phyloP scores from a whole-genome alignment of 163 green algal species.

The Volvox carteri region DNA sequence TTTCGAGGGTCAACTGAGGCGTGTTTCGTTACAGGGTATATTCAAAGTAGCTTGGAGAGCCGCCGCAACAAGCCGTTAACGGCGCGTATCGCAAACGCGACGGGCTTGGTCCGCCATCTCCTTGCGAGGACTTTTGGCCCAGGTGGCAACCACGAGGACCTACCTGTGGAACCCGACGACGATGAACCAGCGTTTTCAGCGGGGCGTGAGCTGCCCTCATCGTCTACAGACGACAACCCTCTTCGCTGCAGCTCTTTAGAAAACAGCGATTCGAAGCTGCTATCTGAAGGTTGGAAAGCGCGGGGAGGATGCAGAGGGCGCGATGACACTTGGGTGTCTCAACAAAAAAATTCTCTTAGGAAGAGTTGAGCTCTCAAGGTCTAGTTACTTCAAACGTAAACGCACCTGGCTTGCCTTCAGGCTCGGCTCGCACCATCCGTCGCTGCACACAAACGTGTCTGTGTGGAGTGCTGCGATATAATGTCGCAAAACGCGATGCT shows the following conservation, averaged over 20 bases:
- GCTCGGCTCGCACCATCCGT: slow-evolving; percentile 5
- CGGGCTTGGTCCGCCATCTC: too few relatives aligned
- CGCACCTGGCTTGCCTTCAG: slow-evolving; percentile 43
- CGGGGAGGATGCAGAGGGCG: background rate
- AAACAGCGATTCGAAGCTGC: slow-evolving; percentile 55
- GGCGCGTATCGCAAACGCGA: too few relatives aligned
- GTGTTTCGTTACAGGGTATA: too few relatives aligned
- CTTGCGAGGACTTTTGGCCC: too few relatives aligned
- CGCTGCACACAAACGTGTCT: background rate
- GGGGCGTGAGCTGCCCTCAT: background rate
- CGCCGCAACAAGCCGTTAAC: too few relatives aligned
- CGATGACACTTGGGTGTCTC: too few relatives aligned
- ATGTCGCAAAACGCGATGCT: background rate
- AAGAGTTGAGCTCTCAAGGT: too few relatives aligned
- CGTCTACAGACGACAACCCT: slow-evolving; percentile 38
- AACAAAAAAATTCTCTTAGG: too few relatives aligned
- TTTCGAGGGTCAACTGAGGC: too few relatives aligned
- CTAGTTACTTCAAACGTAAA: too few relatives aligned
- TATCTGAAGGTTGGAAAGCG: background rate
- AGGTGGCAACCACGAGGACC: too few relatives aligned
- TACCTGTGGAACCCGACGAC: background rate
- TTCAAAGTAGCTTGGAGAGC: too few relatives aligned
- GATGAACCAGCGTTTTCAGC: background rate
- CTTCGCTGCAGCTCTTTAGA: slow-evolving; percentile 53
- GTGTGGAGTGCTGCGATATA: background rate